Evolutionary conservation across 208 protist species (phyloP), one percentile per base, ranked within the genome.

Genomic region (Lotmaria passim): DNA sequence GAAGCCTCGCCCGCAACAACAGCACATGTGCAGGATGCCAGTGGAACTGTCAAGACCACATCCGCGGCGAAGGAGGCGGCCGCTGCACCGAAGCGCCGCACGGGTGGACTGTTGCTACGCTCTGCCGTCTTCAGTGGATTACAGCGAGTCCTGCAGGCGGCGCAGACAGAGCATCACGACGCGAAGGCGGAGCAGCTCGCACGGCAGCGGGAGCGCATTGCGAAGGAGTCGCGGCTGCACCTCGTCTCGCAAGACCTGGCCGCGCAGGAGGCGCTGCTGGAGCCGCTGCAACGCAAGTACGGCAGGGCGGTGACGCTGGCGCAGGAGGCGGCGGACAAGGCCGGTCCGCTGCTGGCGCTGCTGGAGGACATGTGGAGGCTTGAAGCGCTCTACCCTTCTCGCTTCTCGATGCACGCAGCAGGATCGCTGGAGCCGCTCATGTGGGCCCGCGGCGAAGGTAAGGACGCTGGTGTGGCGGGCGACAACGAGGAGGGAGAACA

Each of bases 51-150:
- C 15, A 47, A 47, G 0, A 12, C 53, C 12, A 31, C 30, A 5
- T 59, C 60, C 8, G 56, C 62, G 2, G 39, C 56, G 8, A 76
- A 70, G 38, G 71, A 77, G 15, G n/a, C 47, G 0, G 17, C 63
- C 7, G 36, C 50, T 0, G 63, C 21, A 5, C 63, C 71, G 31
- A 77, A 77, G 57, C 74, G 59, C 12, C 68, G 60, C 3, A 36
- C 47, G 3, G 76, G 63, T 21, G 64, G 52, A 7, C 8, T 71
- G 36, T 41, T 88, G 55, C 76, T 86, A 5, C 72, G 79, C 33
- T 87, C 81, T 17, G 75, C 81, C 38, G 79, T 78, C 38, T 91
- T 95, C 70, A 87, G 78, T n/a, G 82, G 84, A 30, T 47, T 95
- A 38, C 85, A 93, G 55, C 85, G 73, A 26, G 77, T 83, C 48